Percentiles rank a stretch among this genome's conserved stretches.
phyloP scores from a whole-genome alignment of 192 early-diverging fungal species.

The Entomortierella parvispora region DNA sequence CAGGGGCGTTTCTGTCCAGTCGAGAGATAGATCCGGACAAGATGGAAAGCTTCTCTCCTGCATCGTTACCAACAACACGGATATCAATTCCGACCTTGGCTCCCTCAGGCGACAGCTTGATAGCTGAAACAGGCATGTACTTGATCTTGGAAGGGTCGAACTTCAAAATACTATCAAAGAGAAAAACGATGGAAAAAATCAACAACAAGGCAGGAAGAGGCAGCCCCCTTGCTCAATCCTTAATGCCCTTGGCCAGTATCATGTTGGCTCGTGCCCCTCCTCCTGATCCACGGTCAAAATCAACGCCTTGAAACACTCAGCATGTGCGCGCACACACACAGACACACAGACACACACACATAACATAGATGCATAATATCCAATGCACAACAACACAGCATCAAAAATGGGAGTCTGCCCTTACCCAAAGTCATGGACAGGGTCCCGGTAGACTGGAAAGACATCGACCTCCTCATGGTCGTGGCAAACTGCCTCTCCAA shows the following conservation, averaged over 20 bases:
- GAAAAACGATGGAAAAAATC: not conserved
- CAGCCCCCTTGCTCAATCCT: not conserved
- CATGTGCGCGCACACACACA: no score
- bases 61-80: conserved; percentile 83
- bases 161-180: conserved; percentile 40
- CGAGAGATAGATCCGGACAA: conserved; percentile 84
- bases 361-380: no score
- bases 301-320: not conserved
- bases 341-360: no score
- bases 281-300: not conserved
- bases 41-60: conserved; percentile 84
- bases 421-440: conserved; percentile 84
- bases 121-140: conserved; percentile 76
- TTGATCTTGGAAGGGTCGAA: conserved; percentile 79
- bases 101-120: conserved; percentile 71
- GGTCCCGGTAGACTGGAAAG: conserved; percentile 75
- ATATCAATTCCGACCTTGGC: conserved; percentile 86
- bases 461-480: conserved; percentile 85
- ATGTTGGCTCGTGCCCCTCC: not conserved
- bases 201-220: not conserved
- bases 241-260: not conserved
- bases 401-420: not conserved
- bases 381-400: not conserved
- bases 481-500: conserved; percentile 82
- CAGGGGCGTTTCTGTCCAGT: conserved; percentile 83